Evolutionary conservation across 1,284 basidiomycete species (phyloP).

Genomic region (Ustilago shanxiensis): DNA sequence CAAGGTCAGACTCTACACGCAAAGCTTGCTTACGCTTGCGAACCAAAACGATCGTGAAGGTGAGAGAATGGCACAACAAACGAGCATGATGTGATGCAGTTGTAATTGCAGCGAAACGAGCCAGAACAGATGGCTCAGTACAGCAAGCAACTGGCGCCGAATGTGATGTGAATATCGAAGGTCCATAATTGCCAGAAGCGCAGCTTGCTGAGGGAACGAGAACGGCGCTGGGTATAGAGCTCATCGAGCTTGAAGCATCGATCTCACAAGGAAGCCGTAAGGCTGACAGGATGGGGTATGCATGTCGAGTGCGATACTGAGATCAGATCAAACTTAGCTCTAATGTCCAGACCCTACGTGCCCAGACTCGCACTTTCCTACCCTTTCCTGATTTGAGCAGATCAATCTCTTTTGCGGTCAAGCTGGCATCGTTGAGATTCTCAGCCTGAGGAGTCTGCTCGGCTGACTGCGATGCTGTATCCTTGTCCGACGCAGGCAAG

Average conservation of each 20-base stretch:
- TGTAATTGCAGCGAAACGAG: no score
- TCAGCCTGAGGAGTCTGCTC: conserved; percentile 11
- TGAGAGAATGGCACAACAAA: background rate
- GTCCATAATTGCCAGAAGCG: conserved; percentile 5
- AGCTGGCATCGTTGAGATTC: conserved; percentile 40
- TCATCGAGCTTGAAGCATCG: conserved; percentile 16
- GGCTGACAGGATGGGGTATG: background rate
- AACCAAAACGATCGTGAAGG: no score
- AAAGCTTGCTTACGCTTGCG: no score
- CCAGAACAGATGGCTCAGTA: background rate
- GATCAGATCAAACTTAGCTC: conserved; percentile 86
- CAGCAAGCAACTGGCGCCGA: background rate
- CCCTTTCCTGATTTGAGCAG: conserved; percentile 64
- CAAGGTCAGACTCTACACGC: background rate
- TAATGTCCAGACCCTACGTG: conserved; percentile 96
- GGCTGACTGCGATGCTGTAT: conserved; percentile 17
- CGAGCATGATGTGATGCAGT: background rate
- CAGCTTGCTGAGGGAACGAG: background rate
- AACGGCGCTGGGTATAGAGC: conserved; percentile 33
- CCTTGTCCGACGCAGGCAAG: conserved; percentile 70
- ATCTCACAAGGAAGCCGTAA: background rate
- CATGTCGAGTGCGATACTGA: background rate
- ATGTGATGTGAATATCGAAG: conserved; percentile 1
- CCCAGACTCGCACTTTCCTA: conserved; percentile 78
- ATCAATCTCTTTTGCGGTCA: conserved; percentile 61